Conservation (phyloP, 176 grass and related monocot species). For the Aechmea fasciata region DNA sequence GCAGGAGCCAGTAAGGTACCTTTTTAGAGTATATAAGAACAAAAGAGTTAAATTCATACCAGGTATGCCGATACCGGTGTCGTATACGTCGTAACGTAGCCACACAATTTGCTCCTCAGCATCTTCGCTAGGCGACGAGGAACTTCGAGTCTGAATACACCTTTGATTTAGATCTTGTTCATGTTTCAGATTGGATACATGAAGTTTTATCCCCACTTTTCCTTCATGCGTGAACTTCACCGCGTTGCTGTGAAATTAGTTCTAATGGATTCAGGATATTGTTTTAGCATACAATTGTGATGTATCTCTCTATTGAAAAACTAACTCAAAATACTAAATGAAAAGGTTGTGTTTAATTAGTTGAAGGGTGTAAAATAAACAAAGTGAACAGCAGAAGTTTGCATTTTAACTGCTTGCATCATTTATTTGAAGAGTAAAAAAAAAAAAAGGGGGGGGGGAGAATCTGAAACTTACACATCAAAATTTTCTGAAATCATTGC, state of each 20-base stretch:
- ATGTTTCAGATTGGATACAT: slow-evolving; percentile 32
- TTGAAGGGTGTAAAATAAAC: too few relatives aligned
- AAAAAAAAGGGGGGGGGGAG: too few relatives aligned
- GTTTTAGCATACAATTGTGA: too few relatives aligned
- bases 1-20: background rate
- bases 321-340: too few relatives aligned
- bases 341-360: too few relatives aligned
- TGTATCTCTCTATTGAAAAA: too few relatives aligned
- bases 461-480: background rate
- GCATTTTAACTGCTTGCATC: too few relatives aligned
- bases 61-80: slow-evolving; percentile 96
- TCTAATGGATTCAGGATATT: background rate
- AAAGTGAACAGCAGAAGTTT: too few relatives aligned
- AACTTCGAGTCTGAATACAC: slow-evolving; percentile 20
- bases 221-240: slow-evolving; percentile 96
- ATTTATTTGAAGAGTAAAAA: too few relatives aligned
- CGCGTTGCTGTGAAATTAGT: slow-evolving; percentile 59
- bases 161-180: slow-evolving; percentile 22
- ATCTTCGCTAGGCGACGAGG: slow-evolving; percentile 21
- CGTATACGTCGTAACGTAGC: slow-evolving; percentile 75
- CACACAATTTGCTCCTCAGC: slow-evolving; percentile 41
- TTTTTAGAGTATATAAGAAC: slow-evolving; percentile 13
- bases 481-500: too few relatives aligned
- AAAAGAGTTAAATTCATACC: slow-evolving; percentile 37
- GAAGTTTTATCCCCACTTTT: slow-evolving; percentile 75